Evolutionary conservation across 176 grass and related monocot species (phyloP), one percentile per base, ranked within the genome.

Genomic region (Paspalum notatum): DNA sequence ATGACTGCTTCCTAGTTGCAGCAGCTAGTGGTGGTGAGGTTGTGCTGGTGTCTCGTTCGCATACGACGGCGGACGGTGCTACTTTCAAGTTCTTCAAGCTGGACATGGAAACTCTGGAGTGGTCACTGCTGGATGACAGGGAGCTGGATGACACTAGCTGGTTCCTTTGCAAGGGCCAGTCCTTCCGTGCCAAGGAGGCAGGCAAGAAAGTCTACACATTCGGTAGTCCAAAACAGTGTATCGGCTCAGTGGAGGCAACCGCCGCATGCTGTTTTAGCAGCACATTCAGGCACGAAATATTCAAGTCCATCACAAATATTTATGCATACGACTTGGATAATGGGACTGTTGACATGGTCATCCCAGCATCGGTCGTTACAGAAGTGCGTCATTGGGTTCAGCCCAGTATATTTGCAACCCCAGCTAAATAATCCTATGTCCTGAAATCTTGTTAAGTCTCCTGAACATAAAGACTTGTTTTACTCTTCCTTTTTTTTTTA

Each of bases 71-170:
- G 64, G 21, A 16, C 2, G 50, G 11, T 17, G 37, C n/a, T n/a
- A n/a, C 1, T 9, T 67, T 67, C 64, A 44, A 20, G 64, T 67
- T 67, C 64, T 67, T 67, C 4, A 67, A 12, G 64, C 64, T 67
- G 17, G 64, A 67, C 9, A 44, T 67, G 64, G 39, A 5, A 18
- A 17, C 18, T 8, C 64, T 67, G 18, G 64, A 67, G 39, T 67
- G 64, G 64, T 67, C 39, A 3, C 64, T 40, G 9, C 17, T 66
- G 64, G 40, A 44, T 1, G 20, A 6, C 5, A 11, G 66, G 66
- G 20, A 68, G 18, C 20, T 68, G 20, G 66, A 68, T 2, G 66
- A 24, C 66, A 46, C 65, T 42, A 24, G 66, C 66, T 68, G 66
- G 66, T 68, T 68, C 12, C 41, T 68, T 1, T 1, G 42, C 20